Evolutionary conservation across 805 yeast genomes (phyloP).

Genomic region (Cyberlindnera veronae): DNA sequence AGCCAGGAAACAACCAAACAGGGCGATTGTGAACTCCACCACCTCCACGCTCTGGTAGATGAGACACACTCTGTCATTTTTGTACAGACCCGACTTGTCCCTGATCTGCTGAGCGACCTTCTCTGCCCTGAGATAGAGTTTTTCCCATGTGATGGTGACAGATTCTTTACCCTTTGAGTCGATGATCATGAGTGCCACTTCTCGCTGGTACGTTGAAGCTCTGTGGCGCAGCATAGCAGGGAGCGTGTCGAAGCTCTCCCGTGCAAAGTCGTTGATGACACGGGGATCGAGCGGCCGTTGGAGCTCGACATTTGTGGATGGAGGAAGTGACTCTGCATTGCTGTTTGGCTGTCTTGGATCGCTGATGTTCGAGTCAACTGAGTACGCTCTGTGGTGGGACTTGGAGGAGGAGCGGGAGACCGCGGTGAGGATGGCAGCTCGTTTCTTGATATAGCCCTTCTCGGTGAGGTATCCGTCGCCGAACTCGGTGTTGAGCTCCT

Average conservation of each 20-base stretch:
- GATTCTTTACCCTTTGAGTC: slow-evolving; percentile 82
- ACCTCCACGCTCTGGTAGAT: slow-evolving; percentile 83
- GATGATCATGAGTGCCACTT: slow-evolving; percentile 66
- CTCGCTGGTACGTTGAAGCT: slow-evolving; percentile 60
- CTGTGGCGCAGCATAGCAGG: slow-evolving; percentile 72
- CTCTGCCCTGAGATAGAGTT: slow-evolving; percentile 75
- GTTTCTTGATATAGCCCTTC: slow-evolving; percentile 64
- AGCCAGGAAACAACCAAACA: slow-evolving; percentile 89
- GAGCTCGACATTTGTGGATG: slow-evolving; percentile 24
- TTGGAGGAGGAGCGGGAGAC: slow-evolving; percentile 10
- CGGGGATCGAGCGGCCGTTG: slow-evolving; percentile 59
- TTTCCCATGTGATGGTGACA: slow-evolving; percentile 82
- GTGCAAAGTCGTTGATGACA: slow-evolving; percentile 38
- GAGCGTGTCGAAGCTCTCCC: slow-evolving; percentile 54
- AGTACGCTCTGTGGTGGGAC: slow-evolving; percentile 24
- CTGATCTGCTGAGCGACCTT: slow-evolving; percentile 82
- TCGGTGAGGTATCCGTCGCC: slow-evolving; percentile 70
- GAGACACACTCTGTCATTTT: slow-evolving; percentile 80
- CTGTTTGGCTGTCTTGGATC: slow-evolving; percentile 24
- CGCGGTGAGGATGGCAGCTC: slow-evolving; percentile 37
- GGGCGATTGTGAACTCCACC: slow-evolving; percentile 78
- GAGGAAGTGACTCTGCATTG: slow-evolving; percentile 31
- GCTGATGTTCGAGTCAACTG: slow-evolving; percentile 22
- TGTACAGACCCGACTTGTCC: slow-evolving; percentile 66
- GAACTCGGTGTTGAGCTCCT: slow-evolving; percentile 45